These are phyloP conservation scores for Pascua guehoae DNA, from an alignment of 1,284 basidiomycete genomes.

Conservation along the genomic window DNA sequence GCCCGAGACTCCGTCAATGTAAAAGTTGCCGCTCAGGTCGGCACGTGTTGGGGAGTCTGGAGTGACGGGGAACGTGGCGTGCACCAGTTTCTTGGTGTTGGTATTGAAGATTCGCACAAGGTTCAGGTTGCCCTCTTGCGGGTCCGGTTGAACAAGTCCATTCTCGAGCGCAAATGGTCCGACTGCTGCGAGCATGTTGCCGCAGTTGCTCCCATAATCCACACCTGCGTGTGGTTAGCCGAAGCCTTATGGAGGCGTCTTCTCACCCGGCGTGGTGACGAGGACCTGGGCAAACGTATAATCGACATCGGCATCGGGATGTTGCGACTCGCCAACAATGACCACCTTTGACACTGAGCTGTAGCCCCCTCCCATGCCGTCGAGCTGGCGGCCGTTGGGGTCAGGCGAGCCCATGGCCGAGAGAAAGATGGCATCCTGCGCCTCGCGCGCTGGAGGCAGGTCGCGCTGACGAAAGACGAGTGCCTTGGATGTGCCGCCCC, in stretches of 20 bases:
- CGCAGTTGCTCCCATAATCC: constrained; percentile 35
- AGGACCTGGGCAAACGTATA: constrained; percentile 31
- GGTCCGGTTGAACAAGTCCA: constrained; percentile 3
- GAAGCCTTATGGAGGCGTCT: too few relatives aligned
- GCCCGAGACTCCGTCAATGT: constrained; percentile 64
- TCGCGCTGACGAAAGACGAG: constrained; percentile 60
- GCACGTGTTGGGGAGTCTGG: constrained; percentile 53
- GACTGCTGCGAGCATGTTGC: constrained; percentile 34
- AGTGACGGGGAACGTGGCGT: constrained; percentile 9
- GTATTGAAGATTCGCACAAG: constrained; percentile 19
- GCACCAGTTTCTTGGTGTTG: constrained; percentile 17
- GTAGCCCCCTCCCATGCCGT: constrained; percentile 69
- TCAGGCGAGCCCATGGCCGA: constrained; percentile 82
- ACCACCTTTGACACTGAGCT: constrained; percentile 76
- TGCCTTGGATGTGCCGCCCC: constrained; percentile 77
- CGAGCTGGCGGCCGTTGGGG: constrained; percentile 68
- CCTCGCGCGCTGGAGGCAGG: constrained; percentile 55
- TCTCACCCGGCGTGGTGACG: constrained; percentile 16
- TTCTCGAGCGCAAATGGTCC: constrained; percentile 36
- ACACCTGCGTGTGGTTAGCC: constrained; percentile 14
- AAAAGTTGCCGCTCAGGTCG: constrained; percentile 52
- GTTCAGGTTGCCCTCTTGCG: constrained; percentile 10
- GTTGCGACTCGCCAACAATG: constrained; percentile 56
- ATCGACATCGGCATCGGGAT: constrained; percentile 26
- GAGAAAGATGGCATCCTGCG: constrained; percentile 64